These are phyloP conservation scores for Zanthoxylum bungeanum DNA, from an alignment of 345 rosid genomes.

Conservation along the genomic window DNA sequence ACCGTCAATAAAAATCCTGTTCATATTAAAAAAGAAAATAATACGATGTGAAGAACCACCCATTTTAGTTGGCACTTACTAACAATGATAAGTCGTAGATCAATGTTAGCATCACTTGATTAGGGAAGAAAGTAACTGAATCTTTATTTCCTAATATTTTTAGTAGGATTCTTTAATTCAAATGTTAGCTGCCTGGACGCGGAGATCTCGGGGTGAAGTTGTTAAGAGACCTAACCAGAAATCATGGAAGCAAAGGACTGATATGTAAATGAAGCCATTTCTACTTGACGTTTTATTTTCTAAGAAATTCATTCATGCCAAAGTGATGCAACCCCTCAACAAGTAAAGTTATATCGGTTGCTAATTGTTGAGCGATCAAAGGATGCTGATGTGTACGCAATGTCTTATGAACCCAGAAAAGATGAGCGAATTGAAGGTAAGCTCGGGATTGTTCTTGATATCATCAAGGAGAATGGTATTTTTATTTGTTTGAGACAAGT, in stretches of 20 bases:
- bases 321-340: constrained; percentile 93
- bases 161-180: constrained; percentile 62
- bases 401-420: constrained; percentile 74
- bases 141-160: constrained; percentile 4
- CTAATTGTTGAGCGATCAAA: constrained; percentile 83
- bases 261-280: constrained; percentile 94
- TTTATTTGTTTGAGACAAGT: constrained; percentile 32
- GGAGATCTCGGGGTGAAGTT: constrained; percentile 83
- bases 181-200: constrained; percentile 92
- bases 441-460: constrained; percentile 78
- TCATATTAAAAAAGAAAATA: too few relatives aligned
- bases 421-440: constrained; percentile 87
- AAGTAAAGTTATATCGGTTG: constrained; percentile 90
- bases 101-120: neutral
- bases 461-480: constrained; percentile 85
- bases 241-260: constrained; percentile 95
- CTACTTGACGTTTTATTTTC: constrained; percentile 88
- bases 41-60: too few relatives aligned
- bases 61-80: neutral
- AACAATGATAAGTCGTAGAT: neutral
- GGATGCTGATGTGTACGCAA: constrained; percentile 85
- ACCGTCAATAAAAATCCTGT: neutral
- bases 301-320: constrained; percentile 79
- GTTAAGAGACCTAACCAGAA: constrained; percentile 71
- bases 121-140: neutral